phyloP scores from a whole-genome alignment of 108 stramenopile species.

The Pseudonitzschia multiseries region DNA sequence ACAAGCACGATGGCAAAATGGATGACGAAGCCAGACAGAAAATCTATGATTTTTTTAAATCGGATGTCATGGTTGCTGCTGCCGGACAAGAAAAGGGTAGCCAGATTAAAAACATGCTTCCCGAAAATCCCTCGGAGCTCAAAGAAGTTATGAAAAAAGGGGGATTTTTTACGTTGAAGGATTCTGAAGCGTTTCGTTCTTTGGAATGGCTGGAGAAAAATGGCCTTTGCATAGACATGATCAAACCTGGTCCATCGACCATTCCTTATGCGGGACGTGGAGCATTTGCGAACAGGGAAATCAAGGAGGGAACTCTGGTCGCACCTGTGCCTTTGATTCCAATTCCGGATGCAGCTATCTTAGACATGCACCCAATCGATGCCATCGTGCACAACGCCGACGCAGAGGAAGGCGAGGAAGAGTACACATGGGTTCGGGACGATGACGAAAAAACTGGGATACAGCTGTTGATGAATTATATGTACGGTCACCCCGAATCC shows the following conservation, averaged over 20 bases:
- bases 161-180: conserved; percentile 46
- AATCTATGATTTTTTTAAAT: conserved; percentile 63
- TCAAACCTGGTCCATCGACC: conserved; percentile 61
- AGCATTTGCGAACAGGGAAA: conserved; percentile 70
- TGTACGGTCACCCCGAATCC: conserved; percentile 72
- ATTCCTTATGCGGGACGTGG: conserved; percentile 83
- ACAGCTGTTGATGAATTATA: conserved; percentile 71
- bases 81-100: conserved; percentile 50
- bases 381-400: conserved; percentile 33
- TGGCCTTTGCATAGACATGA: conserved; percentile 82
- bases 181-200: conserved; percentile 37
- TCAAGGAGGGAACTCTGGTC: conserved; percentile 60
- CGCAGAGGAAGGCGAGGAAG: conserved; percentile 30
- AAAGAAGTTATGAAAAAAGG: conserved; percentile 53
- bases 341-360: conserved; percentile 47
- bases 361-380: conserved; percentile 51
- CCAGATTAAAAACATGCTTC: conserved; percentile 43
- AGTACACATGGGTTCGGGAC: conserved; percentile 16
- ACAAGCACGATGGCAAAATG: conserved; percentile 58
- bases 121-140: conserved; percentile 54
- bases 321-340: conserved; percentile 75
- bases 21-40: conserved; percentile 59
- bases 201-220: conserved; percentile 65
- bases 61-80: conserved; percentile 66
- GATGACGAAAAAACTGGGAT: conserved; percentile 30